These are phyloP conservation scores for Vanrija humicola DNA, from an alignment of 1,284 basidiomycete species.

Conservation along the genomic window DNA sequence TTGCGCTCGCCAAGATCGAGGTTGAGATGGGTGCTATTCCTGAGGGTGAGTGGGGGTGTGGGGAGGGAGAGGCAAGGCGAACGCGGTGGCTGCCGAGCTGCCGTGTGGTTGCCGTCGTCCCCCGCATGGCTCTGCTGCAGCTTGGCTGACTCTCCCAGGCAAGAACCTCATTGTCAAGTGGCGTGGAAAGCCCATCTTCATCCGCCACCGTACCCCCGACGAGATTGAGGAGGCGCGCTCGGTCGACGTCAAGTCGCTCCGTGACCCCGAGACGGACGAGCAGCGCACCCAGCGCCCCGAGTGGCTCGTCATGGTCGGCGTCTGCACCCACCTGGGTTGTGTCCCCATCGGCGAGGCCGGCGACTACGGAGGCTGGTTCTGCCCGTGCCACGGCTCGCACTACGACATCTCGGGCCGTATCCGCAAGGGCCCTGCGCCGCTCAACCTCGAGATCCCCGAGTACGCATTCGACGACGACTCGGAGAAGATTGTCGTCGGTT, in stretches of 20 bases:
- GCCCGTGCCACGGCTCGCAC: slow-evolving; percentile 97
- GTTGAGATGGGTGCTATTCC: slow-evolving; percentile 87
- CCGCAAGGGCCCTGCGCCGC: slow-evolving; percentile 90
- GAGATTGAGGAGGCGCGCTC: slow-evolving; percentile 93
- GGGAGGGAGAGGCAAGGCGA: not conserved
- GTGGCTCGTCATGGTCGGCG: slow-evolving; percentile 96
- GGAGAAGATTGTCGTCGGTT: slow-evolving; percentile 88
- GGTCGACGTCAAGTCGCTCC: slow-evolving; percentile 77
- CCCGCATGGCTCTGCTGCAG: not conserved
- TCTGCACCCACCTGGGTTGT: slow-evolving; percentile 98
- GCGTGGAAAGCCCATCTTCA: slow-evolving; percentile 99
- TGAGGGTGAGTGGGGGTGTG: slow-evolving; percentile 68
- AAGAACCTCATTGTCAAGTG: slow-evolving; percentile 85
- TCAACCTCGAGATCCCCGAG: slow-evolving; percentile 89
- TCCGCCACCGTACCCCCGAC: slow-evolving; percentile 86
- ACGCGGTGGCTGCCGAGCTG: too few relatives aligned
- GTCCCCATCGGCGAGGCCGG: slow-evolving; percentile 98
- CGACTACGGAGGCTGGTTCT: slow-evolving; percentile 99
- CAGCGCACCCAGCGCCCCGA: slow-evolving; percentile 89
- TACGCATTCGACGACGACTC: slow-evolving; percentile 85
- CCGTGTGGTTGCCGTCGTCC: too few relatives aligned
- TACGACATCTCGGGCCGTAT: slow-evolving; percentile 81
- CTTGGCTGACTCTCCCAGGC: slow-evolving; percentile 20
- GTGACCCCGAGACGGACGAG: slow-evolving; percentile 91
- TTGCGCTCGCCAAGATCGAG: slow-evolving; percentile 97